phyloP scores from a whole-genome alignment of 176 grass and related monocot species.

The Bromus sterilis region DNA sequence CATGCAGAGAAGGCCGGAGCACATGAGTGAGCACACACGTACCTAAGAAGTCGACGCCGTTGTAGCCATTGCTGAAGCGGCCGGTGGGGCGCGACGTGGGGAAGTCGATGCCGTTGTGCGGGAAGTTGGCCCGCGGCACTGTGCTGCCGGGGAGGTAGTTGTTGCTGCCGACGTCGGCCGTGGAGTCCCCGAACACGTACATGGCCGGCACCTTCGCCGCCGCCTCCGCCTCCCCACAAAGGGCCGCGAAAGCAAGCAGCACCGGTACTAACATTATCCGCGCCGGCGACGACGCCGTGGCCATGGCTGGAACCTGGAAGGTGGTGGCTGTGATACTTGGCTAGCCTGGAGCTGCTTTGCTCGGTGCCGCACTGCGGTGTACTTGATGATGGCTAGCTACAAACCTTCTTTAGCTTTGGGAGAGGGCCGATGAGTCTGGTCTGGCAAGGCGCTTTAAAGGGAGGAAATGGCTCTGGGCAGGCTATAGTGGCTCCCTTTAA shows the following conservation, averaged over 20 bases:
- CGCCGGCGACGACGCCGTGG: neutral
- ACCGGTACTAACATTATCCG: neutral
- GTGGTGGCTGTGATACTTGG: neutral
- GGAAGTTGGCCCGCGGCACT: conserved; percentile 57
- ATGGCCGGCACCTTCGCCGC: conserved; percentile 32
- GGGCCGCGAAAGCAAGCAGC: neutral
- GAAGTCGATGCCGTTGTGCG: conserved; percentile 63
- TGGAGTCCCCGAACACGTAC: conserved; percentile 60
- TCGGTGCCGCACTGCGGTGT: neutral
- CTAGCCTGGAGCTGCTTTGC: neutral
- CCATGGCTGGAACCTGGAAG: neutral
- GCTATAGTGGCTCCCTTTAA: conserved; percentile 27
- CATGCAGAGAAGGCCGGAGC: neutral
- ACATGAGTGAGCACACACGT: neutral
- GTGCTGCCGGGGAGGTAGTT: conserved; percentile 39
- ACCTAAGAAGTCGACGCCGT: conserved; percentile 54
- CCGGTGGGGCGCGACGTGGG: conserved; percentile 39
- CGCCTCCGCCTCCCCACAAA: neutral
- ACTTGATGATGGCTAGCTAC: neutral
- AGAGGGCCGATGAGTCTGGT: conserved; percentile 23
- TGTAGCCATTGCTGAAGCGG: conserved; percentile 54
- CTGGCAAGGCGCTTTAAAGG: conserved; percentile 30
- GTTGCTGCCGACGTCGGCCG: conserved; percentile 58
- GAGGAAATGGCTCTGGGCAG: conserved; percentile 6
- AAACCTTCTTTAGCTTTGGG: conserved; percentile 24